phyloP scores from a whole-genome alignment of 371 early-diverging fungal species.

The Lichtheimia hyalospora region DNA sequence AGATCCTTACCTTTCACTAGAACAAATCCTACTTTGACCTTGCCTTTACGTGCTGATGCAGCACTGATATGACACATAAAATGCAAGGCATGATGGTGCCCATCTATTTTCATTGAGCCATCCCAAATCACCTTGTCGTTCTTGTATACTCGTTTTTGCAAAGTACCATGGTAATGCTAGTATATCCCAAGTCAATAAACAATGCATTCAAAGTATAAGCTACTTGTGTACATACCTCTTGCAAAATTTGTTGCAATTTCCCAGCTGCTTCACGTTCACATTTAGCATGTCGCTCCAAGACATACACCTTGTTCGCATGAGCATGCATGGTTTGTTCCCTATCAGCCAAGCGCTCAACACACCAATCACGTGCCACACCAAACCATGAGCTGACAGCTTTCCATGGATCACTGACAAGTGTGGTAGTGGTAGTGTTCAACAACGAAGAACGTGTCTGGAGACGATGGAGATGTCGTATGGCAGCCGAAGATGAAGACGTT shows the following conservation, averaged over 20 bases:
- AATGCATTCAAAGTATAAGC: no score
- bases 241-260: conserved; percentile 18
- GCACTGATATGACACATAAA: conserved; percentile 17
- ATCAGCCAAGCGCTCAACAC: no score
- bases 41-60: not conserved
- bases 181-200: not conserved
- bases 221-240: conserved; percentile 3
- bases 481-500: no score
- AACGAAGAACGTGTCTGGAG: no score
- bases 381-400: not conserved
- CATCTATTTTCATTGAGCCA: conserved; percentile 7
- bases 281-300: conserved; percentile 7
- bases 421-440: no score
- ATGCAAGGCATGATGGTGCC: not conserved
- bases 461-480: no score
- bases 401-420: not conserved
- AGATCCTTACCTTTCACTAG: conserved; percentile 11
- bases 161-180: conserved; percentile 18
- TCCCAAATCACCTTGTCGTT: conserved; percentile 21
- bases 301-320: not conserved
- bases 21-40: conserved; percentile 10
- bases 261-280: conserved; percentile 22
- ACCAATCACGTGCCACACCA: no score
- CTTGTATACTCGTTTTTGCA: conserved; percentile 18
- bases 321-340: not conserved